A percentile compares a stretch with the other conserved stretches of the same genome.
Evolutionary conservation across 2,329 filamentous ascomycete genomes (phyloP).

Genomic region (Calonectria leucothoes): DNA sequence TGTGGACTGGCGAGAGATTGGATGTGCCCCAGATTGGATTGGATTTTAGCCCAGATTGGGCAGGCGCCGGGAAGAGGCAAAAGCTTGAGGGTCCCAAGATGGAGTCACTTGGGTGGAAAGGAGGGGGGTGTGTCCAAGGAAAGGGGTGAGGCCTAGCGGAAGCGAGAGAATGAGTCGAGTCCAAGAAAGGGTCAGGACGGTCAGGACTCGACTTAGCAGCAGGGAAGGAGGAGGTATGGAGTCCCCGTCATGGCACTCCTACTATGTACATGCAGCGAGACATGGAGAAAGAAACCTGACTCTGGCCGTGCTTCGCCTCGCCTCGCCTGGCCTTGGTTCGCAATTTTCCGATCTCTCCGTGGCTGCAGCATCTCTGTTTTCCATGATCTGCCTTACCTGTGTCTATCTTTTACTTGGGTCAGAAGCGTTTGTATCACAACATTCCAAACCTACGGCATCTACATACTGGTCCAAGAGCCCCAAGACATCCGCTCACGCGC

Average conservation of each 20-base stretch:
- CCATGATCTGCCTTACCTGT: neutral
- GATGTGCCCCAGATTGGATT: constrained; percentile 23
- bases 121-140: neutral
- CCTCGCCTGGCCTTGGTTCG: neutral
- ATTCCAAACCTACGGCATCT: neutral
- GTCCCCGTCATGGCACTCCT: neutral
- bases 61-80: constrained; percentile 14
- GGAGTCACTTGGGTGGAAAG: neutral
- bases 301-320: neutral
- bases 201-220: neutral
- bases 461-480: neutral
- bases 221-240: neutral
- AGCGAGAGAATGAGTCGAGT: constrained; percentile 7
- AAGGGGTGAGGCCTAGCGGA: neutral
- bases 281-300: constrained; percentile 3
- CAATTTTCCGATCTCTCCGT: constrained; percentile 5
- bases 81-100: neutral
- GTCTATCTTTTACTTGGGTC: neutral
- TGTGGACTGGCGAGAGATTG: constrained; percentile 28
- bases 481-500: neutral
- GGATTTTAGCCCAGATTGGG: constrained; percentile 23
- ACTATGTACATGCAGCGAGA: neutral
- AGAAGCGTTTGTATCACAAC: neutral
- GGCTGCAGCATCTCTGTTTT: neutral
- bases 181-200: neutral